Percentiles rank a stretch among this genome's conserved stretches.
These are phyloP conservation scores for Acacia concinna DNA, from an alignment of 331 rosid species.

Conservation along the genomic window DNA sequence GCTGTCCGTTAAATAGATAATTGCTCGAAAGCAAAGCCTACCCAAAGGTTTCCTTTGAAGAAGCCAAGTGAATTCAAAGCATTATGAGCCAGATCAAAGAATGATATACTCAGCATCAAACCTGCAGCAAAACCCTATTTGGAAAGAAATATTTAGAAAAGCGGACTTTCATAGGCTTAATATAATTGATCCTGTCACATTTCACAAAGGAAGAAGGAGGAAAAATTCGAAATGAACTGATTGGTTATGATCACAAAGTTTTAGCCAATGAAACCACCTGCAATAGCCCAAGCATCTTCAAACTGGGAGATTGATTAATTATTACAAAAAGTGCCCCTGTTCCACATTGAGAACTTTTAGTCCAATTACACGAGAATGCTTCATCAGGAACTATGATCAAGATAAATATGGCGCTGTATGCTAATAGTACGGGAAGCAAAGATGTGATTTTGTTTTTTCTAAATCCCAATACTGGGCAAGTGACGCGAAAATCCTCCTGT, in stretches of 20 bases:
- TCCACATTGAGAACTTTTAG: conserved; percentile 31
- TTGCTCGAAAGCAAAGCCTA: conserved; percentile 34
- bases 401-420: too few species aligned
- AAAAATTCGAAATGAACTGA: not conserved
- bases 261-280: conserved; percentile 57
- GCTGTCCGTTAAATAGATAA: not conserved
- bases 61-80: conserved; percentile 93
- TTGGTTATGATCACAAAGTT: not conserved
- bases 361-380: conserved; percentile 32
- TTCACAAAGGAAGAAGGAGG: not conserved
- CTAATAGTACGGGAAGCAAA: conserved; percentile 1
- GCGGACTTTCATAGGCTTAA: not conserved
- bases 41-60: conserved; percentile 94
- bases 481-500: not conserved
- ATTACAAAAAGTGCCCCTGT: conserved; percentile 93
- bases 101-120: conserved; percentile 93
- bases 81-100: conserved; percentile 96
- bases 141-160: conserved; percentile 29
- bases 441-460: not conserved
- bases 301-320: conserved; percentile 76
- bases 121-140: conserved; percentile 98
- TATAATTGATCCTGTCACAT: conserved; percentile 16
- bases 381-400: not conserved
- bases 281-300: conserved; percentile 93
- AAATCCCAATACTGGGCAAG: not conserved